Evolutionary conservation across 805 yeast species (phyloP).

Genomic region (Ogataea nonfermentans): DNA sequence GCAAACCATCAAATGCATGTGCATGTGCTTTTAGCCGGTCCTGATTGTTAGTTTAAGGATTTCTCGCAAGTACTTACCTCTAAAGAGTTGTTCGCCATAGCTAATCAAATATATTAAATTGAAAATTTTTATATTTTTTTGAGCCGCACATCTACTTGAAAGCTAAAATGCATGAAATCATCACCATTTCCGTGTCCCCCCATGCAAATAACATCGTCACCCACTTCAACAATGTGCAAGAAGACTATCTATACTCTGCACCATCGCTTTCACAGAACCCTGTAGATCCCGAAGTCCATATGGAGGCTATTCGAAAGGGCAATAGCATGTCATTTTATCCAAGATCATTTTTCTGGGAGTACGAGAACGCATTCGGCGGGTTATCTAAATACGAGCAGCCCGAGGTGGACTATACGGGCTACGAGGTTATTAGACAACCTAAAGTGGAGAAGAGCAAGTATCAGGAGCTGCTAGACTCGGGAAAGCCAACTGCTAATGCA

Average conservation of each 20-base stretch:
- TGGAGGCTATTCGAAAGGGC: conserved; percentile 40
- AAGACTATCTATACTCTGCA: conserved; percentile 58
- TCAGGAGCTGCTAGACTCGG: conserved; percentile 61
- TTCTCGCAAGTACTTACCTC: conserved; percentile 6
- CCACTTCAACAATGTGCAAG: conserved; percentile 81
- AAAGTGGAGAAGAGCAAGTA: conserved; percentile 51
- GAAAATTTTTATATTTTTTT: conserved; percentile 7
- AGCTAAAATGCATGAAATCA: conserved; percentile 62
- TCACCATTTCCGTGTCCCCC: conserved; percentile 74
- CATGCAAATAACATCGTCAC: conserved; percentile 71
- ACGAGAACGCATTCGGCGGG: conserved; percentile 72
- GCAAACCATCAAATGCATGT: conserved; percentile 80
- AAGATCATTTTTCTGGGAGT: conserved; percentile 78
- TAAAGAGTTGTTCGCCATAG: conserved; percentile 10
- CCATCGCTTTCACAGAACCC: conserved; percentile 24
- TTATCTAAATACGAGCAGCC: conserved; percentile 53
- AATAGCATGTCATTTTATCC: conserved; percentile 71
- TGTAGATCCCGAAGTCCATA: conserved; percentile 47
- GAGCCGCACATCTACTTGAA: conserved; percentile 14
- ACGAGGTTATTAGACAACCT: conserved; percentile 27
- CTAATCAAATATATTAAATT: conserved; percentile 3
- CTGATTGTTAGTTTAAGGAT: conserved; percentile 30
- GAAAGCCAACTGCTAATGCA: conserved; percentile 32
- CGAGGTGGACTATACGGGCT: conserved; percentile 15
- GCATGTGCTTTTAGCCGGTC: conserved; percentile 79